Base-by-base conservation (phyloP, 2,329 filamentous ascomycete species). In the Phialocephala sp. region DNA sequence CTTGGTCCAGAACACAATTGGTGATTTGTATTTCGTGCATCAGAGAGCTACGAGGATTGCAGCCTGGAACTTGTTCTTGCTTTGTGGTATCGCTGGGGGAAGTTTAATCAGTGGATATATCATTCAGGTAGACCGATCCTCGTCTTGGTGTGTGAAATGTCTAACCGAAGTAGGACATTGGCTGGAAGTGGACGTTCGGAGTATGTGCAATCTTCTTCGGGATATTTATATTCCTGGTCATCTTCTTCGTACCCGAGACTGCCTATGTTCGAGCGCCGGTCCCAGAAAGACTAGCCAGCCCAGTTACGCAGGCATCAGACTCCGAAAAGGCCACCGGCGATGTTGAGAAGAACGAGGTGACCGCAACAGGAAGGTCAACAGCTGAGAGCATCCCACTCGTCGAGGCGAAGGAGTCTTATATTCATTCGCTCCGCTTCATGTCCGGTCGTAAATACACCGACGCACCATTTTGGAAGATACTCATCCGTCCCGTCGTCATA, bases 1-100 rank as follows among this genome's bases (percentile, higher is more conserved):
- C 2, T 74, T 86, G 6, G 82, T 86, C 4, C 83, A 84, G 72
- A 82, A 81, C 71, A 85, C 82, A 0, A 78, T 81, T 41, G 78
- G 76, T 1, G 80, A 82, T 65, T 64, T 82, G 15, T 82, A 78
- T 70, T 82, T 81, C 62, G 78, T 82, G 15, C 80, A 82, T 68
- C 76, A 81, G 68, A 75, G 80, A 39, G 80, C 74, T 4, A 76
- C 77, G 9, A 74, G 77, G 6, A 74, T 80, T 27, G 75, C 77
- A 8, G 74, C 77, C 15, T 80, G 77, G 77, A 78, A 79, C 63
- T 64, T 80, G 4, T 79, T 79, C 65, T 71, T 80, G 1, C 72
- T 77, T n/a, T 75, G 76, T 66, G 79, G 79, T 41, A 78, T 79
- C 37, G 71, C 73, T 15, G 77, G 78, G 12, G 79, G 76, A 2